Base-by-base conservation (phyloP, 805 yeast species). In the Zygoascus flipseniorum region DNA sequence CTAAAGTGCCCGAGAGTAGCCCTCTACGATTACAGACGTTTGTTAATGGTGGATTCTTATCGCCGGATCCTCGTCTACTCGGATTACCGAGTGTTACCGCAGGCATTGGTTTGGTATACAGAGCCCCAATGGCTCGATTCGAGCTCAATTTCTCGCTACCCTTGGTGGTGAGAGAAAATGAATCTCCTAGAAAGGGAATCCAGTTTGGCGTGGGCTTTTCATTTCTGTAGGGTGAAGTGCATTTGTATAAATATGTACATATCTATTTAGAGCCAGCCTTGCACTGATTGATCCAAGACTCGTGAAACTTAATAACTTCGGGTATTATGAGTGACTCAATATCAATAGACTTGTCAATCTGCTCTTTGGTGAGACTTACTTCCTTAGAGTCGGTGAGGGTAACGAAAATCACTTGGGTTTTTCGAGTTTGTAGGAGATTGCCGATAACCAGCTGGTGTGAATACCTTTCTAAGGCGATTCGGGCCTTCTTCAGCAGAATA, bases 401-500 rank as follows among this genome's bases (percentile, higher is more conserved):
- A 2, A 93, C 96, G 66, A 93, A 87, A 1, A 88, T 89, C 42
- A 93, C 97, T 65, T 89, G 90, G 53, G 74, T 73, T 68, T 89
- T 92, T 64, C 99, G 80, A 0, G 95, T 85, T 65, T 90, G 96
- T 57, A 93, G 72, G 58, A 93, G 71, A 64, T 93, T 93, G 2
- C 99, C 99, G 66, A 93, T 89, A 11, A 93, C 99, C 52, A 93
- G 72, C 68, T 92, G 97, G 69, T 93, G 99, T 56, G 82, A 85
- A 68, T 93, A 93, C 55, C 96, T 76, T 28, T 80, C 80, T 55
- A 93, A 75, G 0, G 99, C 97, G 54, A 78, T 81, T 50, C 74
- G 73, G 10, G 96, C 86, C 70, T 93, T 93, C 54, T 76, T 73
- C 47, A 89, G 76, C 58, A 93, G 72, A 23, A 93, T 79, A 8